Conservation (phyloP, 306 rosid genomes). For the Lathyrus aphaca region DNA sequence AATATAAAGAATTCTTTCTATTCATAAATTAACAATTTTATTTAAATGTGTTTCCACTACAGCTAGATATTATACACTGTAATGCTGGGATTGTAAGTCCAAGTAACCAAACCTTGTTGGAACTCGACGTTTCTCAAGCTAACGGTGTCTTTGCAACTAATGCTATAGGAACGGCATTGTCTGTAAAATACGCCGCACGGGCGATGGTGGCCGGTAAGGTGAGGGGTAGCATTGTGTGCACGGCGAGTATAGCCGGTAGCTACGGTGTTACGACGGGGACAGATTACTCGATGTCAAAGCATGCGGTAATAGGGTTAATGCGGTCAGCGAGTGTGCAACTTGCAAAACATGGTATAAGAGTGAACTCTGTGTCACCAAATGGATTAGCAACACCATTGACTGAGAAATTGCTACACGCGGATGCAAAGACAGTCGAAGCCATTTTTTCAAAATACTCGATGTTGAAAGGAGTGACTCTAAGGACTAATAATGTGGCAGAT, state of each 20-base stretch:
- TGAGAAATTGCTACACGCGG: background rate
- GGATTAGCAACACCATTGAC: constrained; percentile 49
- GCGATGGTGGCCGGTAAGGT: constrained; percentile 52
- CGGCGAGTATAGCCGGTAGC: constrained; percentile 41
- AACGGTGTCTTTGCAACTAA: no score
- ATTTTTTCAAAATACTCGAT: background rate
- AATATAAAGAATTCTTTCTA: no score
- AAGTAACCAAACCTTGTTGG: no score
- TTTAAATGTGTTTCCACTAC: no score
- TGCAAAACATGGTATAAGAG: constrained; percentile 51
- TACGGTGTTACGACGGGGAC: background rate
- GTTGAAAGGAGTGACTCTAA: constrained; percentile 48
- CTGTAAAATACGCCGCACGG: no score
- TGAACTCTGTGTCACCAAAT: constrained; percentile 58
- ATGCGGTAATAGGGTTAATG: constrained; percentile 55
- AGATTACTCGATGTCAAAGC: constrained; percentile 57
- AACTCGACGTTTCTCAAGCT: no score
- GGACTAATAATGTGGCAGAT: constrained; percentile 41
- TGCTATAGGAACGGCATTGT: no score
- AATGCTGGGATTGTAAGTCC: no score
- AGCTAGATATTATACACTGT: no score
- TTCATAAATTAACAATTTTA: no score
- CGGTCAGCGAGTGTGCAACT: constrained; percentile 54
- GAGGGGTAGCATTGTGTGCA: constrained; percentile 60
- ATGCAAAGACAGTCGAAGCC: constrained; percentile 12